Base-by-base conservation (phyloP, 2,329 filamentous ascomycete genomes). In the Pseudogymnoascus sp. region DNA sequence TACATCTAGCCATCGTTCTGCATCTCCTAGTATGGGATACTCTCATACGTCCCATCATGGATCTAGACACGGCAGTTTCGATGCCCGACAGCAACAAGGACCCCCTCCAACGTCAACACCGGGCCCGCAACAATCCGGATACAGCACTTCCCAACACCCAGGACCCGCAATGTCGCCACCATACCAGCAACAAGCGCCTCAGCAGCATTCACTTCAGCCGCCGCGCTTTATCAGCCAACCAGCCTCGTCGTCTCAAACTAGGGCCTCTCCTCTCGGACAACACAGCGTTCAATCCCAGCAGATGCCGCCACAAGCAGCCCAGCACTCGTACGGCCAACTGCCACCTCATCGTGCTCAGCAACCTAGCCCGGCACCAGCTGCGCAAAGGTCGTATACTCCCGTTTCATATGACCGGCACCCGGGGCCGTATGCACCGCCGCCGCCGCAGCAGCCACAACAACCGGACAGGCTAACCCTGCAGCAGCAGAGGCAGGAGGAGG, bases 11-110 rank as follows among this genome's bases (percentile, higher is more conserved):
- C 55, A 66, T 11, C 67, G 70, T 60, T 64, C 67, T 55, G 68
- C 70, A 7, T 71, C 71, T 3, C 49, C 49, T 9, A 39, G 49
- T 41, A 66, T 67, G 36, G 70, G 67, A 60, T 58, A 67, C 12
- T 42, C 64, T 3, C 69, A 70, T 19, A 68, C 68, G 28, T 62
- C 65, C 23, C 22, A 69, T 2, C 70, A 72, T 52, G 65, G 65
- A 23, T 71, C 70, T 23, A 39, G 70, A 52, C 69, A 70, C 14
- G 70, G 69, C 58, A 72, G 70, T 39, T 69, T 72, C 42, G 70
- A 72, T 65, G 67, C 65, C 41, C 58, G 62, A 11, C 60, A 60
- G n/a, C 49, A 55, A 33, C 49, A 33, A 33, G 49, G 58, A 16
- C 33, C 58, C 3, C 58, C 58, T 38, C 35, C 58, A 16, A 42